A percentile compares a stretch with the other conserved stretches of the same genome.
Evolutionary conservation across 805 yeast species (phyloP).

Genomic region (Wickerhamiella allomyrinae): DNA sequence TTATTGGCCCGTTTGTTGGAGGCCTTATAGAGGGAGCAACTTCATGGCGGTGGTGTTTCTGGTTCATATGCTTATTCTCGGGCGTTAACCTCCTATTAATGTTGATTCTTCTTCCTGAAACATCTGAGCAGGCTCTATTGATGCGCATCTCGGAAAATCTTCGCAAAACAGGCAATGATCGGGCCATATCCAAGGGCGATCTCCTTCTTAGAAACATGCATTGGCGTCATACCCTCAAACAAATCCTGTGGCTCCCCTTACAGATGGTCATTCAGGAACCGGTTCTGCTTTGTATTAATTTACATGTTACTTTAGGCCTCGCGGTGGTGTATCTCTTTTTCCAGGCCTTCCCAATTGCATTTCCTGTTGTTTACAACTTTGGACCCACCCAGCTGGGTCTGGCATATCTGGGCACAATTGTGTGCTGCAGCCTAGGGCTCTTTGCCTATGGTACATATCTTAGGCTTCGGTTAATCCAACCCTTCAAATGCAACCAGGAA

Average conservation of each 20-base stretch:
- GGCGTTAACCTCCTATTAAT: conserved; percentile 28
- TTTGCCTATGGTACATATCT: conserved; percentile 12
- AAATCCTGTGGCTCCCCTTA: conserved; percentile 36
- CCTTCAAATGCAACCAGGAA: background rate
- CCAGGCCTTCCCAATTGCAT: conserved; percentile 49
- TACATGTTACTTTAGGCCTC: conserved; percentile 39
- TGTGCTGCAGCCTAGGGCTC: conserved; percentile 34
- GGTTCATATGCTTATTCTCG: conserved; percentile 32
- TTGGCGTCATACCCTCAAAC: conserved; percentile 21
- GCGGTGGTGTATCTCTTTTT: conserved; percentile 42
- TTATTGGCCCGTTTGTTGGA: conserved; percentile 43
- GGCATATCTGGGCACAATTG: conserved; percentile 33
- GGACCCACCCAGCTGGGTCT: conserved; percentile 34
- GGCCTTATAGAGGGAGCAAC: conserved; percentile 34
- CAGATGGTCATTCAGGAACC: conserved; percentile 40
- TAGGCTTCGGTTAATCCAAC: background rate
- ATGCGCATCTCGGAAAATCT: conserved; percentile 35
- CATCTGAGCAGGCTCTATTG: conserved; percentile 33
- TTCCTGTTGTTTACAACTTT: conserved; percentile 32
- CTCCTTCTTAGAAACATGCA: conserved; percentile 9
- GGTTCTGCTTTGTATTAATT: conserved; percentile 36
- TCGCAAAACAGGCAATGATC: conserved; percentile 29
- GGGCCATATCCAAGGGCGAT: conserved; percentile 12
- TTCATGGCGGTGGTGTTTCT: conserved; percentile 41
- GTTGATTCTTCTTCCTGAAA: conserved; percentile 34